phyloP scores from a whole-genome alignment of 2,329 filamentous ascomycete genomes.

The Neofusicoccum umdonicola region DNA sequence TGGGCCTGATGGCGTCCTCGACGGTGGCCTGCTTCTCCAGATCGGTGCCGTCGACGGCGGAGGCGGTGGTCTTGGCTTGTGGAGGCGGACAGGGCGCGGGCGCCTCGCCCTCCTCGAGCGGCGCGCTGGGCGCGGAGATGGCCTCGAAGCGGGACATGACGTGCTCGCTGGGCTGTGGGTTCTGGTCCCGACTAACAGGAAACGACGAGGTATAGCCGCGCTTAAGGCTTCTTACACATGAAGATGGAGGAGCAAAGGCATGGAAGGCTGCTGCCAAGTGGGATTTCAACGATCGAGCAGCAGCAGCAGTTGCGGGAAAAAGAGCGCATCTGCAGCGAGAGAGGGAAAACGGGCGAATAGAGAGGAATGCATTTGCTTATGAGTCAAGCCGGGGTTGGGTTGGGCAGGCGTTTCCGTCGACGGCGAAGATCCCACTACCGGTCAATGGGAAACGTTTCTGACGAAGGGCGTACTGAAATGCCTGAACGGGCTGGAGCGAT shows the following conservation, averaged over 20 bases:
- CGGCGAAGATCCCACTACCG: background rate
- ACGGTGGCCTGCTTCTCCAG: constrained; percentile 12
- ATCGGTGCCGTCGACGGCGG: background rate
- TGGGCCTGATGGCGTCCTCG: constrained; percentile 20
- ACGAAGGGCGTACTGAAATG: background rate
- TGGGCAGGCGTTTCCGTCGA: background rate
- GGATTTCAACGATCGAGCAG: background rate
- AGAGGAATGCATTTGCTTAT: constrained; percentile 14
- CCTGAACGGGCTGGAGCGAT: background rate
- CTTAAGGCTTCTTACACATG: background rate
- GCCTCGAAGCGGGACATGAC: constrained; percentile 13
- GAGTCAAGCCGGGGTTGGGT: background rate
- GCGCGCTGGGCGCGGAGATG: constrained; percentile 10
- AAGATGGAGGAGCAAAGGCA: background rate
- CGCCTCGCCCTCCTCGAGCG: background rate
- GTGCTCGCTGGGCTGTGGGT: background rate
- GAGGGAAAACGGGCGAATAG: background rate
- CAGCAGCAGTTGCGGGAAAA: background rate
- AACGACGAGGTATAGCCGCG: background rate
- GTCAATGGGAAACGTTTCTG: background rate
- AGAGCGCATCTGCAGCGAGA: background rate
- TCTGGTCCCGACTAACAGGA: background rate
- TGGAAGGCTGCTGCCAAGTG: background rate
- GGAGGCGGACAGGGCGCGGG: background rate
- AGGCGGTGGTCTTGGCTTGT: background rate